Percentiles rank a stretch among this genome's conserved stretches.
phyloP scores from a whole-genome alignment of 495 filamentous ascomycete genomes.

The Halenospora varia region DNA sequence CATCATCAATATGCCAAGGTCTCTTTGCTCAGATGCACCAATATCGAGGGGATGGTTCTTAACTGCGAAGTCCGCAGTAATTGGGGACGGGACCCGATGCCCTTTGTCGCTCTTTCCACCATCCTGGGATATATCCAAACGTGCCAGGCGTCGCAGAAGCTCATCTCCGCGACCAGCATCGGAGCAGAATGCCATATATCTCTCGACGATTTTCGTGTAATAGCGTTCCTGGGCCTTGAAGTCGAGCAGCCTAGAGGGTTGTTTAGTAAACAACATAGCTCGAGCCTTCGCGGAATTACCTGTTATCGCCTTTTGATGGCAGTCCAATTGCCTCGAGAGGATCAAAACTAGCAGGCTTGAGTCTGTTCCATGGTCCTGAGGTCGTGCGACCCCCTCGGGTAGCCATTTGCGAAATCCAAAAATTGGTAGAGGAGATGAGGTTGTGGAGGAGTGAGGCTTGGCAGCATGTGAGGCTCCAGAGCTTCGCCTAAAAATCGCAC shows the following conservation, averaged over 20 bases:
- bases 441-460: neutral
- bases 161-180: slow-evolving; percentile 57
- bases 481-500: neutral
- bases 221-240: slow-evolving; percentile 73
- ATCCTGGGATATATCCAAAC: slow-evolving; percentile 42
- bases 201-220: slow-evolving; percentile 77
- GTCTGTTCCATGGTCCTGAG: slow-evolving; percentile 58
- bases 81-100: neutral
- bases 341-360: slow-evolving; percentile 68
- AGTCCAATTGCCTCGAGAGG: slow-evolving; percentile 74
- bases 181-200: slow-evolving; percentile 85
- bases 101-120: slow-evolving; percentile 1
- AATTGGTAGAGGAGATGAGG: slow-evolving; percentile 4
- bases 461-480: neutral
- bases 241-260: slow-evolving; percentile 60
- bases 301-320: slow-evolving; percentile 83
- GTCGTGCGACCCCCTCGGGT: slow-evolving; percentile 39
- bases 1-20: slow-evolving; percentile 47
- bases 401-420: slow-evolving; percentile 22
- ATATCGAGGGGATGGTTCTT: slow-evolving; percentile 8
- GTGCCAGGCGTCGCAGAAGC: slow-evolving; percentile 69
- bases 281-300: slow-evolving; percentile 33
- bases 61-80: neutral
- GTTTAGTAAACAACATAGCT: slow-evolving; percentile 12
- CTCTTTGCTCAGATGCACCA: slow-evolving; percentile 24